phyloP scores from a whole-genome alignment of 768 basidiomycete species.

The Mycena filopes region DNA sequence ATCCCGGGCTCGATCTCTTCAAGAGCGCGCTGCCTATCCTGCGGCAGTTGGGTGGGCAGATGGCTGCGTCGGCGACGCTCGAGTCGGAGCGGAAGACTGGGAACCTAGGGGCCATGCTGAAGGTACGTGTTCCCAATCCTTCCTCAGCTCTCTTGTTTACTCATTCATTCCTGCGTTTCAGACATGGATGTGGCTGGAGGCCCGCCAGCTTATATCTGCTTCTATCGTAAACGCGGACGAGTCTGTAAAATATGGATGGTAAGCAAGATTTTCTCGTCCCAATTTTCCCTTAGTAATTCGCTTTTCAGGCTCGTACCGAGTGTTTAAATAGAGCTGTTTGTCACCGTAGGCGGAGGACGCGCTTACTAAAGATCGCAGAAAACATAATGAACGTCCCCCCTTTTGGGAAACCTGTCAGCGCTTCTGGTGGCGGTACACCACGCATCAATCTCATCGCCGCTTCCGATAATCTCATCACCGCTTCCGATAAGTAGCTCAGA shows the following conservation, averaged over 20 bases:
- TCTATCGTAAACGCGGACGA: constrained; percentile 87
- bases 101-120: constrained; percentile 87
- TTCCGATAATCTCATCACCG: no score
- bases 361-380: no score
- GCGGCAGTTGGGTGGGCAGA: constrained; percentile 89
- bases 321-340: constrained; percentile 43
- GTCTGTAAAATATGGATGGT: constrained; percentile 90
- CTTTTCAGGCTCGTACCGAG: constrained; percentile 60
- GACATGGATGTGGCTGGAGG: constrained; percentile 96
- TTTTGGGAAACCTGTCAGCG: no score
- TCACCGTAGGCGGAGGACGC: no score
- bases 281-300: constrained; percentile 28
- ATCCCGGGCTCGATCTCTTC: constrained; percentile 93
- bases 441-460: no score
- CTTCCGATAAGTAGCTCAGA: no score
- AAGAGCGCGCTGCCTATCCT: constrained; percentile 95
- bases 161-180: constrained; percentile 44
- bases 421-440: no score
- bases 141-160: constrained; percentile 13
- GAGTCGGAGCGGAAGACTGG: constrained; percentile 68
- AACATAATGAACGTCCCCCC: no score
- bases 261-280: constrained; percentile 40
- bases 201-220: constrained; percentile 83
- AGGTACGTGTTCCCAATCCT: constrained; percentile 63
- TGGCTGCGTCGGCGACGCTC: constrained; percentile 75